Base-by-base conservation (phyloP, 352 stramenopile genomes). In the Pythium apleroticum region DNA sequence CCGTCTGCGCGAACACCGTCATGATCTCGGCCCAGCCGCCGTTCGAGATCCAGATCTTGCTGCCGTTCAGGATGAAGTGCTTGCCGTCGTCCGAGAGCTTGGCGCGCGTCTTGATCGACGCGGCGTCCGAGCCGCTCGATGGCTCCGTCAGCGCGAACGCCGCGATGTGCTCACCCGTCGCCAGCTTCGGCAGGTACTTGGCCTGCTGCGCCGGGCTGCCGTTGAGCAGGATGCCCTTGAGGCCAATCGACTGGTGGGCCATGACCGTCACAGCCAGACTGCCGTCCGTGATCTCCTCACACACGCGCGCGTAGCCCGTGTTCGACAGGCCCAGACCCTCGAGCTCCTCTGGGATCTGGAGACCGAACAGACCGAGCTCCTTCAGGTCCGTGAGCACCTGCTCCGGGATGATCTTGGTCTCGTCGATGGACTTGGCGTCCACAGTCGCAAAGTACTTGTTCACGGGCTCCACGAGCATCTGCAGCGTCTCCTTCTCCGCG, bases 31-130 rank as follows among this genome's bases (percentile, higher is more conserved):
- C 96, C 78, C 98, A 95, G 43, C 86, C 92, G 27, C 91, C 92
- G 84, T 99, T 99, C 55, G 91, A 98, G 73, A 99, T 99, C 96
- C 96, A 99, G 60, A 98, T 90, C 81, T 99, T 99, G 69, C 81
- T 84, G 68, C 93, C 93, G 76, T 98, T 98, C 10, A 98, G 67
- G 57, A 97, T 79, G 71, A 92, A 98, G 61, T 93, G 81, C 60
- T 88, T 89, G 68, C 96, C 88, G 37, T 98, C 93, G 37, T 96
- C 89, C 52, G 94, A 94, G 58, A 97, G 70, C 52, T 80, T 89
- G 15, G 93, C 93, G 25, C 82, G 89, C 1, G 93, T 98, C 77
- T 95, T 93, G 66, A 98, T 95, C 9, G 89, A 95, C 8, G 77
- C 85, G 7, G 91, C 88, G 54, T 98, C 93, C 39, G 81, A 96